A percentile compares a stretch with the other conserved stretches of the same genome.
Evolutionary conservation across 2,329 filamentous ascomycete species (phyloP).

Genomic region (Fusarium virguliforme): DNA sequence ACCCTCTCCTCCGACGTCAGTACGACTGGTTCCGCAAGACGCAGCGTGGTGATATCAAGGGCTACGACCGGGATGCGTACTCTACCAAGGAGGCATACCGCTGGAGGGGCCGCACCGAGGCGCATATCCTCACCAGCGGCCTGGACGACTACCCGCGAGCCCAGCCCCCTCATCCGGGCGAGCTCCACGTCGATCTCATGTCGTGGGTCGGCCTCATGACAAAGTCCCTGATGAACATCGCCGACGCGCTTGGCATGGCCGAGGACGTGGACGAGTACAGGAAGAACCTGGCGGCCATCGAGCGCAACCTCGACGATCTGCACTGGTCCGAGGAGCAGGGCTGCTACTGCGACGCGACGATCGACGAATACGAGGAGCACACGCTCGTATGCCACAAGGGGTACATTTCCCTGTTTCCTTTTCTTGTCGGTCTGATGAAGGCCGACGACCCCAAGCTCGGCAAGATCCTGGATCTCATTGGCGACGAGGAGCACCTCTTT

Average conservation of each 20-base stretch:
- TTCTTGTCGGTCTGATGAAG: constrained; percentile 85
- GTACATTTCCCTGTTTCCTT: constrained; percentile 94
- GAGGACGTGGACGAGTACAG: constrained; percentile 84
- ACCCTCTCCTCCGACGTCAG: constrained; percentile 89
- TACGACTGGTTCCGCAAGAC: constrained; percentile 97
- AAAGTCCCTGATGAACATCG: constrained; percentile 85
- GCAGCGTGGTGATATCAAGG: constrained; percentile 89
- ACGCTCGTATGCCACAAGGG: constrained; percentile 94
- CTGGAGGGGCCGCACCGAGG: constrained; percentile 91
- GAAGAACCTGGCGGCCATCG: constrained; percentile 82
- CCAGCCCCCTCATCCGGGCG: constrained; percentile 93
- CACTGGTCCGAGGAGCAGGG: constrained; percentile 89
- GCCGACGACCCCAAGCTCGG: constrained; percentile 82
- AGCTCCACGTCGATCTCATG: constrained; percentile 95
- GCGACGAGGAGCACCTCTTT: constrained; percentile 89
- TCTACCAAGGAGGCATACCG: constrained; percentile 94
- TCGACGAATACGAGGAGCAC: constrained; percentile 95
- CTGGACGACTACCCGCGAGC: constrained; percentile 96
- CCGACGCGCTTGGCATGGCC: constrained; percentile 78
- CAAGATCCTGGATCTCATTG: constrained; percentile 82
- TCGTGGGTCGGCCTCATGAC: constrained; percentile 99
- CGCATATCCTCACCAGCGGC: constrained; percentile 92
- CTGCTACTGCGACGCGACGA: constrained; percentile 94
- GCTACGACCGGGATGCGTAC: constrained; percentile 91
- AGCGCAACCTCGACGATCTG: constrained; percentile 89